Evolutionary conservation across 768 basidiomycete species (phyloP).

Genomic region (Lyophyllum decastes): DNA sequence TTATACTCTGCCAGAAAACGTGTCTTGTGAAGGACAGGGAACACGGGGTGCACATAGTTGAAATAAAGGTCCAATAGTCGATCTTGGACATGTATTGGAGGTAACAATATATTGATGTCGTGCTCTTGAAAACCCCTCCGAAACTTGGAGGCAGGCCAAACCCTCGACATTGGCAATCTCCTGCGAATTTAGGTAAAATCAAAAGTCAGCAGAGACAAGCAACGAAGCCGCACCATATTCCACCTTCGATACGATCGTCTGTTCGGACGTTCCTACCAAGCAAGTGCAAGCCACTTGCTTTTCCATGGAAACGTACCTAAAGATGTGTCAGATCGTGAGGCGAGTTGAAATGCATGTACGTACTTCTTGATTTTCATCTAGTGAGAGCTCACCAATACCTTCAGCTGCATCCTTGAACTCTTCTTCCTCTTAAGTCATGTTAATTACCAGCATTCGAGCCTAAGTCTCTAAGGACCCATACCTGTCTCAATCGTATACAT

Average conservation of each 20-base stretch:
- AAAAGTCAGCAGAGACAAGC: conserved; percentile 3
- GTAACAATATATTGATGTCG: conserved; percentile 50
- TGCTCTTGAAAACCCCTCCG: conserved; percentile 43
- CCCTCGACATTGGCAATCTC: conserved; percentile 73
- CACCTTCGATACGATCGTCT: conserved; percentile 68
- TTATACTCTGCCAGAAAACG: conserved; percentile 69
- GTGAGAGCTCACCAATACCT: conserved; percentile 67
- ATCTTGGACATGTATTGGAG: conserved; percentile 63
- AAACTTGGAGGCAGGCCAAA: conserved; percentile 66
- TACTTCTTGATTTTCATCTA: conserved; percentile 79
- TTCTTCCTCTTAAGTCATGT: conserved; percentile 32
- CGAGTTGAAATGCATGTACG: neutral
- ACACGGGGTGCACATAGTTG: conserved; percentile 79
- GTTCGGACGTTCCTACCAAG: conserved; percentile 66
- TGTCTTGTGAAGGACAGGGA: conserved; percentile 77
- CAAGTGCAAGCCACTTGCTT: conserved; percentile 74
- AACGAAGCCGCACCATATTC: conserved; percentile 54
- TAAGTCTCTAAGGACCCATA: neutral
- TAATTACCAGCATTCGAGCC: neutral
- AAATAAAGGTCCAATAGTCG: conserved; percentile 77
- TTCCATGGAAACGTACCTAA: conserved; percentile 84
- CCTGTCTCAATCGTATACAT: conserved; percentile 59
- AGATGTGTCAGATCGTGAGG: conserved; percentile 4
- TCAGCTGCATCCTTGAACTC: conserved; percentile 48
- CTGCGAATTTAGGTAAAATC: conserved; percentile 32